These are phyloP conservation scores for Syzygium malaccense DNA, from an alignment of 441 rosid species.

Conservation along the genomic window DNA sequence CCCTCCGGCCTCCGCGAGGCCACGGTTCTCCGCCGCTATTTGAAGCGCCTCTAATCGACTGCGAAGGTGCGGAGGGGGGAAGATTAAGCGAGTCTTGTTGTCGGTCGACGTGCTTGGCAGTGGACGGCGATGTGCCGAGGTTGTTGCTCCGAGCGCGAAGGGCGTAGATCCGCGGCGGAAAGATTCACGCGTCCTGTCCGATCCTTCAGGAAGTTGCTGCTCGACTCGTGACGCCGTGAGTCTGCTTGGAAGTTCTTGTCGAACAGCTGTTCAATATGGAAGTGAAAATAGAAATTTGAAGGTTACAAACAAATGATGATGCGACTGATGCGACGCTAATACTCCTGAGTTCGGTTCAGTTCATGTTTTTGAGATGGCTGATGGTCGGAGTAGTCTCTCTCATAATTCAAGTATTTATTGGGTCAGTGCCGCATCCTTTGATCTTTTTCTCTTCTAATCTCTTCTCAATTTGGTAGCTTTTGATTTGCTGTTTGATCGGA, in stretches of 20 bases:
- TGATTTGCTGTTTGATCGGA: not conserved
- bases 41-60: not conserved
- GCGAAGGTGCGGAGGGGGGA: not conserved
- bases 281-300: not conserved
- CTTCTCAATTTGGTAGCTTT: not conserved
- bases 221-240: not conserved
- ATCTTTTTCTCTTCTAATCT: not conserved
- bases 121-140: not conserved
- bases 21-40: not conserved
- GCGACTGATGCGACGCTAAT: not conserved
- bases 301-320: not conserved
- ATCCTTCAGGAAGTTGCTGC: not conserved
- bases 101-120: not conserved
- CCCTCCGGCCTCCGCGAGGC: not conserved
- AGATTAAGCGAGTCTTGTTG: not conserved
- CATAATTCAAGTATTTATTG: constrained; percentile 75
- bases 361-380: constrained; percentile 8
- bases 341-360: not conserved
- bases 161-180: not conserved
- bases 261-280: not conserved
- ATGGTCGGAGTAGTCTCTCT: constrained; percentile 40
- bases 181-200: not conserved
- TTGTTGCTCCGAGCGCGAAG: not conserved
- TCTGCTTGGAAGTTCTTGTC: not conserved
- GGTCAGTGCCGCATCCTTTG: constrained; percentile 29